These are phyloP conservation scores for Fusarium humuli DNA, from an alignment of 2,329 filamentous ascomycete species.

Conservation along the genomic window DNA sequence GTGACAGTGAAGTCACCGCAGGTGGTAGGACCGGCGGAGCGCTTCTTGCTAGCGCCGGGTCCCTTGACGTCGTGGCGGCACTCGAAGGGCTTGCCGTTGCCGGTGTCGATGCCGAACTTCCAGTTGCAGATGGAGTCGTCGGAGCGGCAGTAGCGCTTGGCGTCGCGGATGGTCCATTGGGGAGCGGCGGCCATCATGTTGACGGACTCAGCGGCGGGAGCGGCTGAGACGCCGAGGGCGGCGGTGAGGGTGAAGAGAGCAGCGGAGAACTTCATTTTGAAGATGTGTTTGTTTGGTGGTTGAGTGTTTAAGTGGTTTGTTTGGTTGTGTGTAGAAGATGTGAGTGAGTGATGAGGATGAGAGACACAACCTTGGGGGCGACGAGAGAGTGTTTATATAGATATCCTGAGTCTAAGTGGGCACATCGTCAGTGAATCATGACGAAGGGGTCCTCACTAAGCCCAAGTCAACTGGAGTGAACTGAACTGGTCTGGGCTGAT, in stretches of 20 bases:
- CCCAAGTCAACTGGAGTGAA: neutral
- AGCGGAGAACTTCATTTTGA: slow-evolving; percentile 59
- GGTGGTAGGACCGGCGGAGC: slow-evolving; percentile 53
- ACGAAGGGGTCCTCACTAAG: neutral
- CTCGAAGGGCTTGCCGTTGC: slow-evolving; percentile 52
- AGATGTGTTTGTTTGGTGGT: slow-evolving; percentile 18
- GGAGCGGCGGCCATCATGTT: slow-evolving; percentile 56
- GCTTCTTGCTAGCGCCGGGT: slow-evolving; percentile 49
- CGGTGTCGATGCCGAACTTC: slow-evolving; percentile 59
- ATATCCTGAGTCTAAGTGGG: neutral
- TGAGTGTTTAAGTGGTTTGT: slow-evolving; percentile 4
- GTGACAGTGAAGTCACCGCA: slow-evolving; percentile 65
- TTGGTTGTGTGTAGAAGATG: neutral
- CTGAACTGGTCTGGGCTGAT: neutral
- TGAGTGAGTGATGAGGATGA: slow-evolving; percentile 16
- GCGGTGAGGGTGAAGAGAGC: slow-evolving; percentile 53
- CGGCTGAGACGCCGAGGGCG: slow-evolving; percentile 53
- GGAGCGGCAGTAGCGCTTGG: slow-evolving; percentile 56
- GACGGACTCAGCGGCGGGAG: slow-evolving; percentile 47
- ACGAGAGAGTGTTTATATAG: slow-evolving; percentile 33
- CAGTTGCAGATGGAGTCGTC: slow-evolving; percentile 57
- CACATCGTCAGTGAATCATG: neutral
- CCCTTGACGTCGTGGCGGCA: slow-evolving; percentile 50
- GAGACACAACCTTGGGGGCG: slow-evolving; percentile 1
- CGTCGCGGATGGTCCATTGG: slow-evolving; percentile 57